A percentile compares a stretch with the other conserved stretches of the same genome.
Conservation (phyloP, 495 filamentous ascomycete species). For the Cercophora sp. region DNA sequence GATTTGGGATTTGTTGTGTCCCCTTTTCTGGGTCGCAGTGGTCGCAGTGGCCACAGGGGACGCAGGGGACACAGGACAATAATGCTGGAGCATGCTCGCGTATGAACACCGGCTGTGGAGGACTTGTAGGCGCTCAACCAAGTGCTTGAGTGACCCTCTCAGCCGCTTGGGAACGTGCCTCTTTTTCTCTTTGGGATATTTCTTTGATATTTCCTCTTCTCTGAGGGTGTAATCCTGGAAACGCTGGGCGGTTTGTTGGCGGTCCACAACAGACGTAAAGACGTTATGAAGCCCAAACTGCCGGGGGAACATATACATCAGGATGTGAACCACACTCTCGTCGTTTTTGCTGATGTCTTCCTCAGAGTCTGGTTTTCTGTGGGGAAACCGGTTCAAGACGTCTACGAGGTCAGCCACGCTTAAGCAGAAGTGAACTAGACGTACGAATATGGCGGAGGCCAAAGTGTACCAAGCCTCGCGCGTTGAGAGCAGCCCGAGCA, state of each 20-base stretch:
- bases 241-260: constrained; percentile 58
- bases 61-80: constrained; percentile 58
- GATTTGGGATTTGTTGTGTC: too few species aligned
- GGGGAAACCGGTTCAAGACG: constrained; percentile 72
- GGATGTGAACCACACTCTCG: constrained; percentile 63
- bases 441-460: constrained; percentile 79
- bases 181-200: constrained; percentile 23
- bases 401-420: constrained; percentile 47
- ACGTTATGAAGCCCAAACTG: constrained; percentile 90
- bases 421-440: constrained; percentile 32
- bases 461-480: constrained; percentile 61
- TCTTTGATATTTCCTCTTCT: constrained; percentile 70
- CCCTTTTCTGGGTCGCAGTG: too few species aligned
- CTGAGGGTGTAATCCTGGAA: constrained; percentile 80
- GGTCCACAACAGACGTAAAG: constrained; percentile 67
- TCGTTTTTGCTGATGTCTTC: constrained; percentile 11
- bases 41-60: too few species aligned
- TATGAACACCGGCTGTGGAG: constrained; percentile 75
- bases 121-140: constrained; percentile 66
- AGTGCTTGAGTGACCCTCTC: constrained; percentile 51
- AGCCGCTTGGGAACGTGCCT: constrained; percentile 72
- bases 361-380: too few species aligned
- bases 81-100: constrained; percentile 66
- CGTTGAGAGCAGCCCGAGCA: constrained; percentile 64
- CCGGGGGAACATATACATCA: constrained; percentile 91